phyloP scores from a whole-genome alignment of 129 eudicot species.

The Pittosporum tobira region DNA sequence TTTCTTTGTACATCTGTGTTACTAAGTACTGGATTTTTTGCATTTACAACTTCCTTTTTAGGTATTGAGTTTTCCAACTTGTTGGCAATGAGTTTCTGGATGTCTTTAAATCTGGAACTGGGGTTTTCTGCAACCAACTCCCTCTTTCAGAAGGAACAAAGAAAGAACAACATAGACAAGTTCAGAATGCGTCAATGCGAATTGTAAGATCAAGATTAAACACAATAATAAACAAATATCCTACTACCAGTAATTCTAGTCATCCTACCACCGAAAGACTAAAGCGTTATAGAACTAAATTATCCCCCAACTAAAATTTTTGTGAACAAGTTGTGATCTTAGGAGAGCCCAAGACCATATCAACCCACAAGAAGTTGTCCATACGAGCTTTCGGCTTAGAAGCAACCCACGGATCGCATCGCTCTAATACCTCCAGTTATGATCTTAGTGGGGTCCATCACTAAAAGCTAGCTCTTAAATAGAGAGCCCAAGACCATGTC shows the following conservation, averaged over 20 bases:
- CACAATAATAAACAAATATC: not conserved
- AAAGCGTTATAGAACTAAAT: no score
- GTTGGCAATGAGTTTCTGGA: conserved; percentile 17
- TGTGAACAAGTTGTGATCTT: no score
- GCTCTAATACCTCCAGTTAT: no score
- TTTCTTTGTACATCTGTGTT: conserved; percentile 9
- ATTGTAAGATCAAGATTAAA: not conserved
- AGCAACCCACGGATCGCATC: no score
- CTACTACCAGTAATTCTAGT: not conserved
- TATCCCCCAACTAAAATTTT: no score
- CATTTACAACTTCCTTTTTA: conserved; percentile 4
- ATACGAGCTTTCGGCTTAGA: no score
- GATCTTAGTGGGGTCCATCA: no score
- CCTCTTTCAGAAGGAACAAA: conserved; percentile 1
- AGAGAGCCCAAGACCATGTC: no score
- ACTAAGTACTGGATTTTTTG: not conserved
- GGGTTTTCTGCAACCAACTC: conserved; percentile 4
- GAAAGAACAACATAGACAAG: not conserved
- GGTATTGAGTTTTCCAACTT: conserved; percentile 13
- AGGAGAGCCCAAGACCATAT: no score
- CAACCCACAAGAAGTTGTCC: no score
- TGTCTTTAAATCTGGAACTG: conserved; percentile 12
- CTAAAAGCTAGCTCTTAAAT: no score
- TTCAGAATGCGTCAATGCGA: not conserved
- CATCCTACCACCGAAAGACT: no score